phyloP scores from a whole-genome alignment of 2,329 filamentous ascomycete genomes.

The Pseudophaeomoniella oleicola region DNA sequence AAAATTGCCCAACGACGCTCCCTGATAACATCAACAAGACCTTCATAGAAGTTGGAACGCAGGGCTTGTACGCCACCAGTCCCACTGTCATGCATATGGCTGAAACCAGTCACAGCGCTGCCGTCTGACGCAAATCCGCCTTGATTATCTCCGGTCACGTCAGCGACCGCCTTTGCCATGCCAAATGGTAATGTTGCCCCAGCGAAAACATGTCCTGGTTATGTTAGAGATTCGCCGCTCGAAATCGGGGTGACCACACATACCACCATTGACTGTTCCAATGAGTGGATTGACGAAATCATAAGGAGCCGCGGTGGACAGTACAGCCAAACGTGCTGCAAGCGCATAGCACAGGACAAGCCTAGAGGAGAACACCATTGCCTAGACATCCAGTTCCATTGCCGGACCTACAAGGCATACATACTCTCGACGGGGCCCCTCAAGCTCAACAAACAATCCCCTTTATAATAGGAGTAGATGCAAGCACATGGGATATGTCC shows the following conservation, averaged over 20 bases:
- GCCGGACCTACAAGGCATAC: too few species aligned
- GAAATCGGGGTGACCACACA: background rate
- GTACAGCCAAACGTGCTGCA: too few species aligned
- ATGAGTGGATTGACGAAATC: conserved; percentile 1
- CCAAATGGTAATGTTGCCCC: conserved; percentile 35
- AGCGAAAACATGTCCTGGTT: conserved; percentile 38
- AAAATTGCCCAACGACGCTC: conserved; percentile 57
- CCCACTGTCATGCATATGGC: conserved; percentile 37
- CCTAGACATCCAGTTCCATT: too few species aligned
- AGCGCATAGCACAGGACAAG: too few species aligned
- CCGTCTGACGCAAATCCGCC: conserved; percentile 42
- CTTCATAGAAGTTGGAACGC: conserved; percentile 18
- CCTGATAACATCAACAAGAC: conserved; percentile 18
- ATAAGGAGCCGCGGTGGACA: too few species aligned
- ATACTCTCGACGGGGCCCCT: too few species aligned
- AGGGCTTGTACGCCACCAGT: conserved; percentile 28
- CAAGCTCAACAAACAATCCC: too few species aligned
- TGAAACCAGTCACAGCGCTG: conserved; percentile 35
- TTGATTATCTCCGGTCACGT: conserved; percentile 39
- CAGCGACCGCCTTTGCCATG: conserved; percentile 41
- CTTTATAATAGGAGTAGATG: too few species aligned
- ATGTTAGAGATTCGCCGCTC: background rate
- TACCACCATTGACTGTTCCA: background rate
- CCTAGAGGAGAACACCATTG: too few species aligned
- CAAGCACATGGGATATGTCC: too few species aligned